These are phyloP conservation scores for Hysterangium stoloniferum DNA, from an alignment of 768 basidiomycete species.

Conservation along the genomic window DNA sequence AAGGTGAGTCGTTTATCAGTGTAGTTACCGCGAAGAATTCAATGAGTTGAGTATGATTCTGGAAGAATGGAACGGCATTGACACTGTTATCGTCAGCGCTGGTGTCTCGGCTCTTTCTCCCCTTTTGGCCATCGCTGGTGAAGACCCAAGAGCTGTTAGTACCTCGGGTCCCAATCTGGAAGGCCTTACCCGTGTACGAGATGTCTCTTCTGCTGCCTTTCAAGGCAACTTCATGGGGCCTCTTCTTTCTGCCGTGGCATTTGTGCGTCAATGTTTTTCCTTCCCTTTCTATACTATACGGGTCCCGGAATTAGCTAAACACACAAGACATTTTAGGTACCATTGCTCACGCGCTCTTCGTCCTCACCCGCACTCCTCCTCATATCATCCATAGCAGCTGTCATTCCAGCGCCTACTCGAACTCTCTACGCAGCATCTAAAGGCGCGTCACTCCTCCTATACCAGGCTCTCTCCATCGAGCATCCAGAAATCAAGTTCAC, in stretches of 20 bases:
- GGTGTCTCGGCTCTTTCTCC: slow-evolving; percentile 80
- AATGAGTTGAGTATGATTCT: no score
- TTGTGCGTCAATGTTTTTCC: slow-evolving; percentile 39
- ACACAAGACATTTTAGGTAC: slow-evolving; percentile 45
- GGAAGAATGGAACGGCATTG: slow-evolving; percentile 73
- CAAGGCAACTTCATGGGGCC: slow-evolving; percentile 66
- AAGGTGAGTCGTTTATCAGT: slow-evolving; percentile 35
- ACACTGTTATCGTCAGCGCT: slow-evolving; percentile 75
- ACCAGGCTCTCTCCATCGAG: slow-evolving; percentile 73
- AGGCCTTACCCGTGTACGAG: slow-evolving; percentile 51
- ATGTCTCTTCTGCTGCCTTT: slow-evolving; percentile 49
- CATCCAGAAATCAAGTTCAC: slow-evolving; percentile 63
- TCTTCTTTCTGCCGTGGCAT: slow-evolving; percentile 57
- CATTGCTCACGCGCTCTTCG: slow-evolving; percentile 60
- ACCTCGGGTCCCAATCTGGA: slow-evolving; percentile 37
- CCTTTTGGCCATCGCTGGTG: slow-evolving; percentile 61
- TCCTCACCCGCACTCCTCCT: slow-evolving; percentile 66
- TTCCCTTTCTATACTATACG: no score
- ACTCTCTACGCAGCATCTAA: slow-evolving; percentile 82
- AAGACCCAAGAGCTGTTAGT: slow-evolving; percentile 28
- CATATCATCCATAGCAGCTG: slow-evolving; percentile 68
- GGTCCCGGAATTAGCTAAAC: slow-evolving; percentile 4
- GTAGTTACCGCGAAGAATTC: neutral
- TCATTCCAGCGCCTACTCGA: slow-evolving; percentile 81
- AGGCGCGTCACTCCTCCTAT: slow-evolving; percentile 67